Conservation (phyloP, 2,329 filamentous ascomycete species). For the Pyrenophora tritici-repentis region DNA sequence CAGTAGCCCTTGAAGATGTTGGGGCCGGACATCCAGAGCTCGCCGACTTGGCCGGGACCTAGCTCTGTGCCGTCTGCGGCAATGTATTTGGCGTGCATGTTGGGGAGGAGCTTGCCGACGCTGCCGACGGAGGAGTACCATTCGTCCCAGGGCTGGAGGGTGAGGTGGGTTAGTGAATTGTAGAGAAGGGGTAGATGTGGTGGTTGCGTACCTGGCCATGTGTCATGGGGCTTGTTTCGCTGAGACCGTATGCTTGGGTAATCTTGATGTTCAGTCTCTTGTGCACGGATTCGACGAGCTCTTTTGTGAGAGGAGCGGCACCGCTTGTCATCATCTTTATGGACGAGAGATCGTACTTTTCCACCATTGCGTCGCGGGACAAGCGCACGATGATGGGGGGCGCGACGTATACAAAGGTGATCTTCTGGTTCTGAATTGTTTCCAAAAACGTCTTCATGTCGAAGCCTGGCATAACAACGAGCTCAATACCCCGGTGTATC, state of each 20-base stretch:
- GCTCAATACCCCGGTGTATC: conserved; percentile 67
- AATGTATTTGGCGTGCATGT: conserved; percentile 80
- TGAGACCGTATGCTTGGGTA: conserved; percentile 33
- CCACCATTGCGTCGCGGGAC: conserved; percentile 75
- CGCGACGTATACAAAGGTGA: conserved; percentile 80
- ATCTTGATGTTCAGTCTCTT: conserved; percentile 62
- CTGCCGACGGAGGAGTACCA: conserved; percentile 62
- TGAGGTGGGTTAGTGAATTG: neutral
- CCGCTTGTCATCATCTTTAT: conserved; percentile 84
- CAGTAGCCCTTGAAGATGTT: conserved; percentile 80
- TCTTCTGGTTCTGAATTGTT: conserved; percentile 71
- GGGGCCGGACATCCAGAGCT: conserved; percentile 72
- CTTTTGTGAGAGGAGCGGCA: conserved; percentile 78
- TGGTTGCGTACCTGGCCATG: conserved; percentile 24
- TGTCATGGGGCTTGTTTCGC: conserved; percentile 33
- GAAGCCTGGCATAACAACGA: conserved; percentile 76
- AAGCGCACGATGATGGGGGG: conserved; percentile 82
- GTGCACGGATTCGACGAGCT: conserved; percentile 77
- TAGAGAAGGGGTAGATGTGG: no score
- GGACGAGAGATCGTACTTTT: conserved; percentile 77
- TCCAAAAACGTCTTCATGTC: conserved; percentile 77
- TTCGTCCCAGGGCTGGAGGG: conserved; percentile 28
- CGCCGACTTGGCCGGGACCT: conserved; percentile 60
- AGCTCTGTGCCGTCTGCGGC: conserved; percentile 62
- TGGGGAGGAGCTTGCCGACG: conserved; percentile 76